These are phyloP conservation scores for Cercospora zeina DNA, from an alignment of 2,329 filamentous ascomycete species.

Conservation along the genomic window DNA sequence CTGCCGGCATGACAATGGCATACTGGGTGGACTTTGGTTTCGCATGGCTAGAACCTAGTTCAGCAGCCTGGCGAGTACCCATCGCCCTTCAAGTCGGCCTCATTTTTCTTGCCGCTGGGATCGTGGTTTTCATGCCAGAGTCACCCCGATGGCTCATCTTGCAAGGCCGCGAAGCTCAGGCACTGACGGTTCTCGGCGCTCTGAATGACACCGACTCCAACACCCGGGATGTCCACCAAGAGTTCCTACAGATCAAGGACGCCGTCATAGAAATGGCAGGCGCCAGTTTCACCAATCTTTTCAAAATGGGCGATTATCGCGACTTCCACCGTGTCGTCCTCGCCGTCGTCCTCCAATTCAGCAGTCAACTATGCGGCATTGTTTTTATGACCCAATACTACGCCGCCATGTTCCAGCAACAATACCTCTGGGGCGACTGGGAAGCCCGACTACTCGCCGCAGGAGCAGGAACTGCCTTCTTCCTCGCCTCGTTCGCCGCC, in stretches of 20 bases:
- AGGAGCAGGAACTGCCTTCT: slow-evolving; percentile 49
- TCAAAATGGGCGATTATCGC: slow-evolving; percentile 39
- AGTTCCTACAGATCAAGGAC: slow-evolving; percentile 56
- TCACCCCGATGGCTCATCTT: slow-evolving; percentile 53
- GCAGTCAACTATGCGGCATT: slow-evolving; percentile 42
- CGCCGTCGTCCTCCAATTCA: slow-evolving; percentile 42
- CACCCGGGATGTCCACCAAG: slow-evolving; percentile 48
- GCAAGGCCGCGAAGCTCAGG: slow-evolving; percentile 57
- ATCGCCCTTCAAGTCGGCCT: slow-evolving; percentile 39
- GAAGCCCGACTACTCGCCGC: slow-evolving; percentile 39
- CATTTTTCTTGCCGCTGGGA: slow-evolving; percentile 30
- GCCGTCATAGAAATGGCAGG: slow-evolving; percentile 50
- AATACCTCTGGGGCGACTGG: slow-evolving; percentile 35
- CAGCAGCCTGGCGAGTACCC: slow-evolving; percentile 38
- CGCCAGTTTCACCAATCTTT: slow-evolving; percentile 37
- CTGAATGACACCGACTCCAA: slow-evolving; percentile 51
- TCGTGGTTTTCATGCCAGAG: slow-evolving; percentile 37
- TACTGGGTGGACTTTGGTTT: slow-evolving; percentile 45
- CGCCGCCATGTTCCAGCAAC: slow-evolving; percentile 46
- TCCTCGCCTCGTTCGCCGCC: slow-evolving; percentile 53
- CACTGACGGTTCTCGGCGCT: slow-evolving; percentile 49
- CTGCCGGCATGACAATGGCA: slow-evolving; percentile 47
- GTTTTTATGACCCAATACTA: slow-evolving; percentile 48
- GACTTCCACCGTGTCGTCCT: slow-evolving; percentile 41
- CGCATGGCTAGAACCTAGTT: slow-evolving; percentile 36